Evolutionary conservation across 179 eudicot species (phyloP).

Genomic region (Actinidia arguta): DNA sequence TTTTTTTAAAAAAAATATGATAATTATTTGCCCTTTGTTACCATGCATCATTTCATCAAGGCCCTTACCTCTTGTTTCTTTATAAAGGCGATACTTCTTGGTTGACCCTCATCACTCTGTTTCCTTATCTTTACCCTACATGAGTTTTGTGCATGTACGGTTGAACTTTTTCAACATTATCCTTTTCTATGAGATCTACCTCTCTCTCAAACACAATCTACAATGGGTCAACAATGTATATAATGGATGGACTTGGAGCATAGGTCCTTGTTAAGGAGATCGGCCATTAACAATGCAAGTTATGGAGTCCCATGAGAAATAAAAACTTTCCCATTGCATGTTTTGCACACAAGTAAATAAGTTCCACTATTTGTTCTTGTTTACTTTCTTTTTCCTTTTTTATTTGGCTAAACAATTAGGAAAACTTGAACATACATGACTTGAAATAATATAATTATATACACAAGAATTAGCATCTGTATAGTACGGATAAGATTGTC

Average conservation of each 20-base stretch:
- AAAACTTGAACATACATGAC: too few species aligned
- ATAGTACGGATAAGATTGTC: too few species aligned
- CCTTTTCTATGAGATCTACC: not conserved
- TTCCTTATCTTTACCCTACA: not conserved
- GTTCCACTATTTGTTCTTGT: not conserved
- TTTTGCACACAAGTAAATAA: not conserved
- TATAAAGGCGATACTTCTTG: constrained; percentile 4
- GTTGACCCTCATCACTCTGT: not conserved
- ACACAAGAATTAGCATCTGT: too few species aligned
- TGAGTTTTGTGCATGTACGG: not conserved
- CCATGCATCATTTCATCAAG: constrained; percentile 15
- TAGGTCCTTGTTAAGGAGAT: constrained; percentile 5
- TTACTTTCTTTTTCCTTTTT: not conserved
- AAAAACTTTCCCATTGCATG: not conserved
- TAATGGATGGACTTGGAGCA: constrained; percentile 5
- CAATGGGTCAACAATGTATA: not conserved
- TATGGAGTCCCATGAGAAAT: not conserved
- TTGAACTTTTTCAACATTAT: constrained; percentile 4
- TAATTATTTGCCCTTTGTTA: not conserved
- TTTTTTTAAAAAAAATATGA: too few species aligned
- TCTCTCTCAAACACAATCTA: too few species aligned
- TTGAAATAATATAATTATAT: too few species aligned
- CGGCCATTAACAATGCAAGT: not conserved
- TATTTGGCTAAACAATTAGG: not conserved
- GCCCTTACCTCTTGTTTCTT: not conserved